Evolutionary conservation across 2,329 filamentous ascomycete species (phyloP).

Genomic region (Ophidiomyces ophidiicola): DNA sequence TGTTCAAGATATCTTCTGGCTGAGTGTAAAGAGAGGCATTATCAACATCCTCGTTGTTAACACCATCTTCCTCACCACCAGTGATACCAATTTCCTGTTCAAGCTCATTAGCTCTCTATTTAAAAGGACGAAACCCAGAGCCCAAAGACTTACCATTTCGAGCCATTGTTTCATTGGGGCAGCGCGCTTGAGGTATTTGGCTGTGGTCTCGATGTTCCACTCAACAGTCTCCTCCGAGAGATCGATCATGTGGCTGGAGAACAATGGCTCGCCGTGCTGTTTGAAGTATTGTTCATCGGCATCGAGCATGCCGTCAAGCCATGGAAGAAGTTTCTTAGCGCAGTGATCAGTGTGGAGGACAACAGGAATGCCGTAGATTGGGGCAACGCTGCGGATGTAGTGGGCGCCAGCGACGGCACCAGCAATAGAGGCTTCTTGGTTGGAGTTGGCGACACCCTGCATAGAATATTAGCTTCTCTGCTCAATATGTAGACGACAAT

Average conservation of each 20-base stretch:
- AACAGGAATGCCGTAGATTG: slow-evolving; percentile 77
- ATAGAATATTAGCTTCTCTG: slow-evolving; percentile 9
- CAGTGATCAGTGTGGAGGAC: slow-evolving; percentile 97
- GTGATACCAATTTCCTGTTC: slow-evolving; percentile 74
- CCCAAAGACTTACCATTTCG: slow-evolving; percentile 71
- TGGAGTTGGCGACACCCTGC: slow-evolving; percentile 61
- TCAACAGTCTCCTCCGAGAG: slow-evolving; percentile 82
- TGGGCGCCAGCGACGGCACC: slow-evolving; percentile 82
- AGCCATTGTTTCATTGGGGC: slow-evolving; percentile 98
- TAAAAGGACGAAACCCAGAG: background rate
- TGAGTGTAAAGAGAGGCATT: slow-evolving; percentile 97
- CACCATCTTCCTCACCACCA: slow-evolving; percentile 92
- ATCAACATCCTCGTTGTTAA: slow-evolving; percentile 97
- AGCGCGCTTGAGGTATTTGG: slow-evolving; percentile 83
- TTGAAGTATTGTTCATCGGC: slow-evolving; percentile 95
- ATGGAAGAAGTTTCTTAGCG: slow-evolving; percentile 97
- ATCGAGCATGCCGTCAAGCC: slow-evolving; percentile 91
- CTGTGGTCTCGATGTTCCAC: slow-evolving; percentile 84
- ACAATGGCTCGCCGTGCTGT: slow-evolving; percentile 79
- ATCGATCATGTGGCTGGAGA: slow-evolving; percentile 98
- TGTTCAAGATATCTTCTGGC: slow-evolving; percentile 86
- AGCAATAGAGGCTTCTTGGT: slow-evolving; percentile 79
- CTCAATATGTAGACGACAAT: background rate
- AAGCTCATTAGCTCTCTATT: background rate
- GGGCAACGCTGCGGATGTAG: slow-evolving; percentile 81